Conservation (phyloP, 345 rosid genomes). For the Bruguiera parviflora region DNA sequence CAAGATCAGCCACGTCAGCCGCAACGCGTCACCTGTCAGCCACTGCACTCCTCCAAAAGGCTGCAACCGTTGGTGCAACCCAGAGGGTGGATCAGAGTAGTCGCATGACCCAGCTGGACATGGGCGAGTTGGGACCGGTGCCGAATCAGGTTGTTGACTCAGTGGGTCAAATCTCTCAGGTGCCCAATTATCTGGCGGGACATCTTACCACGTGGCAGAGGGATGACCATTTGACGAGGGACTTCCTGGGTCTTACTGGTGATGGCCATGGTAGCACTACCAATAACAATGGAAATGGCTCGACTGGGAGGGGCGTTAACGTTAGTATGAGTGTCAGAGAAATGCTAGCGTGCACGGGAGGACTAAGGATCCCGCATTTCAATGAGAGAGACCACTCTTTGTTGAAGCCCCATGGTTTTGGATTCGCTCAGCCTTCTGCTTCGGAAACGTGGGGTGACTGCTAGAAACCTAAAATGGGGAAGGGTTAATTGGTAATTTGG, state of each 20-base stretch:
- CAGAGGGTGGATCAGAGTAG: slow-evolving; percentile 29
- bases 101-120: slow-evolving; percentile 31
- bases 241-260: slow-evolving; percentile 66
- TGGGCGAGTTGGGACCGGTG: slow-evolving; percentile 21
- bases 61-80: slow-evolving; percentile 53
- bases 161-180: slow-evolving; percentile 24
- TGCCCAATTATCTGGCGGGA: slow-evolving; percentile 26
- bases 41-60: slow-evolving; percentile 93
- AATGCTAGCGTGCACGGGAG: slow-evolving; percentile 47
- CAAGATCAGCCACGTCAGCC: slow-evolving; percentile 27
- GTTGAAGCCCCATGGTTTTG: slow-evolving; percentile 50
- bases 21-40: slow-evolving; percentile 59
- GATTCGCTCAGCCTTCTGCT: slow-evolving; percentile 44
- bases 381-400: slow-evolving; percentile 38
- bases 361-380: slow-evolving; percentile 47
- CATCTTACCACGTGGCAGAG: slow-evolving; percentile 57
- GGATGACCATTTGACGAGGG: slow-evolving; percentile 67
- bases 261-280: slow-evolving; percentile 10
- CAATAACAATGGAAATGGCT: slow-evolving; percentile 3
- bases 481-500: slow-evolving; percentile 13
- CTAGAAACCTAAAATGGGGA: slow-evolving; percentile 4
- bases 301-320: slow-evolving; percentile 23
- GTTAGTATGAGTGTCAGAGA: slow-evolving; percentile 43
- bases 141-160: slow-evolving; percentile 8
- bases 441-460: slow-evolving; percentile 45